Percentiles rank a stretch among this genome's conserved stretches.
Conservation (phyloP, 129 eudicot species). For the Apium graveolens region DNA sequence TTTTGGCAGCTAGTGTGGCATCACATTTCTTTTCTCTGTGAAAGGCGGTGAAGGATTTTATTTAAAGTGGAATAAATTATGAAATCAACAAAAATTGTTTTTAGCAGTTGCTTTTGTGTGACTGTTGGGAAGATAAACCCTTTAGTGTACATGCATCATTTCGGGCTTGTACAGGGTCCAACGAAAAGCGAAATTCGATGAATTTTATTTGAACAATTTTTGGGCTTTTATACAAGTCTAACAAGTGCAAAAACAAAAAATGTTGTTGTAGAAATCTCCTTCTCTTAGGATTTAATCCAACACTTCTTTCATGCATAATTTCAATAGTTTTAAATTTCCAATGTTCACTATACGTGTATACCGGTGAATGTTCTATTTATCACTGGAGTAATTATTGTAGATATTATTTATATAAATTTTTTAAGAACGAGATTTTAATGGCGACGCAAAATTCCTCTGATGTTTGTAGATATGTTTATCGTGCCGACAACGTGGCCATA, state of each 20-base stretch:
- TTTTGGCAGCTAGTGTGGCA: background rate
- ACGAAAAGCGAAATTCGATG: background rate
- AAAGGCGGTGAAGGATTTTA: background rate
- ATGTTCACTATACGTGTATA: background rate
- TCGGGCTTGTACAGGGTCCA: background rate
- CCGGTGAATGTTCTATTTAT: background rate
- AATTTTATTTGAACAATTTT: background rate
- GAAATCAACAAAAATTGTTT: background rate
- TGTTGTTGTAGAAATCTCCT: background rate
- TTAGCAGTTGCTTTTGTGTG: background rate
- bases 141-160: background rate
- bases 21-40: background rate
- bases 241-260: background rate
- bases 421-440: constrained; percentile 1
- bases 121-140: background rate
- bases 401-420: background rate
- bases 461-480: constrained; percentile 67
- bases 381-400: background rate
- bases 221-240: background rate
- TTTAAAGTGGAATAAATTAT: background rate
- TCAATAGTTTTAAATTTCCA: background rate
- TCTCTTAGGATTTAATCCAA: background rate
- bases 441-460: constrained; percentile 4
- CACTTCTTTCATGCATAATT: background rate
- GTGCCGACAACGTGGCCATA: constrained; percentile 91